phyloP scores from a whole-genome alignment of 176 grass and related monocot species.

The Juncus inflexus region DNA sequence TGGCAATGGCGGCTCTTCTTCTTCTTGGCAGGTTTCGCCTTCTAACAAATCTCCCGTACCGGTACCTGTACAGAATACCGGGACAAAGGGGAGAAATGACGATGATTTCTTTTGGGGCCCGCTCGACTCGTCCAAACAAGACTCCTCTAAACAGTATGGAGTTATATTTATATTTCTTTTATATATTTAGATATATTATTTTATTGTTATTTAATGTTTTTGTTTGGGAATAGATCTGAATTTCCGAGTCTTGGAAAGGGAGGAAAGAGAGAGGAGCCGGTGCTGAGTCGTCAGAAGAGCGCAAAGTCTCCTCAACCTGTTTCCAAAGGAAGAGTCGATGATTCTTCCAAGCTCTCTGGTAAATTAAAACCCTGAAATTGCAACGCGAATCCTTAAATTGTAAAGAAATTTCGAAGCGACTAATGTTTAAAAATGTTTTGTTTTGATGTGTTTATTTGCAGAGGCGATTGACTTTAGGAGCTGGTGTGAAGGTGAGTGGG shows the following conservation, averaged over 20 bases:
- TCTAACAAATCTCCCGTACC: constrained; percentile 43
- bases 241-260: constrained; percentile 52
- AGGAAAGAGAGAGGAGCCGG: constrained; percentile 45
- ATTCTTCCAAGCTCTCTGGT: constrained; percentile 71
- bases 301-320: constrained; percentile 32
- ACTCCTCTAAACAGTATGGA: constrained; percentile 67
- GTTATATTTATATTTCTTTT: constrained; percentile 7
- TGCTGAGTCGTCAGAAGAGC: constrained; percentile 54
- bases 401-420: not conserved
- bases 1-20: constrained; percentile 36
- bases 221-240: constrained; percentile 49
- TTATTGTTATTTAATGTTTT: constrained; percentile 19
- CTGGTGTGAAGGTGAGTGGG: constrained; percentile 84
- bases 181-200: not conserved
- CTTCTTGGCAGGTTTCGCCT: constrained; percentile 75
- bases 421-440: not conserved
- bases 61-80: constrained; percentile 16
- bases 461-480: constrained; percentile 90
- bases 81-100: constrained; percentile 71
- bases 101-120: constrained; percentile 99
- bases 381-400: no score
- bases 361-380: not conserved
- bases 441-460: constrained; percentile 41
- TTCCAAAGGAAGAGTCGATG: constrained; percentile 51
- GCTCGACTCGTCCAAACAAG: constrained; percentile 70